These are phyloP conservation scores for Retiboletus fuscus DNA, from an alignment of 1,284 basidiomycete genomes.

Conservation along the genomic window DNA sequence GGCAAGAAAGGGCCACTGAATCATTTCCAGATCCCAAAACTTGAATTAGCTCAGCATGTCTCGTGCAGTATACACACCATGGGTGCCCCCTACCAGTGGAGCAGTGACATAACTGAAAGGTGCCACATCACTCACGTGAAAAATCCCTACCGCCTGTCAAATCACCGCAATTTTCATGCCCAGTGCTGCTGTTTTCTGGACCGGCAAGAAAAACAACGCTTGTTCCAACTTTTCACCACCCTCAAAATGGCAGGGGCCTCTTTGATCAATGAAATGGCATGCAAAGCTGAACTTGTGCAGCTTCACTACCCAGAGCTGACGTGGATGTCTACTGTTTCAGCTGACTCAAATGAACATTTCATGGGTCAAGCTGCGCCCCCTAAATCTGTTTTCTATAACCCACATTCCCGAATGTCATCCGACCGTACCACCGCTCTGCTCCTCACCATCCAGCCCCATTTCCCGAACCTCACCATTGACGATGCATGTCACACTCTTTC, in stretches of 20 bases:
- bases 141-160: constrained; percentile 3
- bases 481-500: neutral
- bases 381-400: neutral
- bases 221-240: constrained; percentile 20
- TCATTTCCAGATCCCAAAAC: constrained; percentile 31
- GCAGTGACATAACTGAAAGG: constrained; percentile 17
- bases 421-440: constrained; percentile 10
- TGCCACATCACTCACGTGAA: constrained; percentile 29
- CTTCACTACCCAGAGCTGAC: constrained; percentile 18
- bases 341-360: neutral
- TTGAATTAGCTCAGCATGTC: constrained; percentile 22
- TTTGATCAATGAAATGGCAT: constrained; percentile 12
- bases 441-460: constrained; percentile 6
- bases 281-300: neutral
- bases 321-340: constrained; percentile 7
- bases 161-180: constrained; percentile 11
- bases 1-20: constrained; percentile 28
- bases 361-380: neutral
- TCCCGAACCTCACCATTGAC: neutral
- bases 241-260: constrained; percentile 3
- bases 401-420: neutral
- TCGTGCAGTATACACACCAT: neutral
- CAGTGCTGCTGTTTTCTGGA: constrained; percentile 25
- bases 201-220: constrained; percentile 19
- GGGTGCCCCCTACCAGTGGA: constrained; percentile 28